Percentiles rank a stretch among this genome's conserved stretches.
Evolutionary conservation across 176 grass and related monocot species (phyloP).

Genomic region (Eragrostis nindensis): DNA sequence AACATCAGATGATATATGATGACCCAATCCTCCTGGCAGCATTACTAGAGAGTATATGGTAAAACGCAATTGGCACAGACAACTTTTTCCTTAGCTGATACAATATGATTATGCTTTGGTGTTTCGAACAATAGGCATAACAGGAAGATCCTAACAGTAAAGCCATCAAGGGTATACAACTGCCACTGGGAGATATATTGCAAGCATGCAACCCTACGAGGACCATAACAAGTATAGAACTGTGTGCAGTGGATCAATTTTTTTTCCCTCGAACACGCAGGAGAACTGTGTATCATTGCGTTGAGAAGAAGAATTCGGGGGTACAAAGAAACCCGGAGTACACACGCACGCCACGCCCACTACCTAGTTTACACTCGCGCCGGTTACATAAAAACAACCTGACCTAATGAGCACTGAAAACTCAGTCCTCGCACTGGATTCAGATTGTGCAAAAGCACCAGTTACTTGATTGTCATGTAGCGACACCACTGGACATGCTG

Average conservation of each 20-base stretch:
- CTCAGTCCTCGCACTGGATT: background rate
- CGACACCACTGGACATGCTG: constrained; percentile 10
- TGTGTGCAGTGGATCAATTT: too few species aligned
- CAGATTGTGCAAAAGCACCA: constrained; percentile 4
- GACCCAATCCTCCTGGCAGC: background rate
- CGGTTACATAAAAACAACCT: too few species aligned
- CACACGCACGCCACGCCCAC: too few species aligned
- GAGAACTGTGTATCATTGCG: too few species aligned
- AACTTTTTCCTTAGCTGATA: background rate
- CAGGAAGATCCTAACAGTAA: constrained; percentile 28
- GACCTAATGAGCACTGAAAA: too few species aligned
- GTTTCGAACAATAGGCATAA: background rate
- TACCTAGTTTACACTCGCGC: too few species aligned
- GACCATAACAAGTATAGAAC: constrained; percentile 9
- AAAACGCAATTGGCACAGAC: background rate
- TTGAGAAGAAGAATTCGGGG: too few species aligned
- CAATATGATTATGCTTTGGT: too few species aligned
- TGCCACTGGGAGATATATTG: background rate
- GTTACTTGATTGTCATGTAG: constrained; percentile 2
- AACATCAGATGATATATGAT: constrained; percentile 26
- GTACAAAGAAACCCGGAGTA: too few species aligned
- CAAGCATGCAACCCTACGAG: constrained; percentile 13
- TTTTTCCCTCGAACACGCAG: too few species aligned
- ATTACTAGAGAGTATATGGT: background rate
- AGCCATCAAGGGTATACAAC: constrained; percentile 29